These are phyloP conservation scores for Xylariaceae sp. DNA, from an alignment of 2,329 filamentous ascomycete genomes.

Conservation along the genomic window DNA sequence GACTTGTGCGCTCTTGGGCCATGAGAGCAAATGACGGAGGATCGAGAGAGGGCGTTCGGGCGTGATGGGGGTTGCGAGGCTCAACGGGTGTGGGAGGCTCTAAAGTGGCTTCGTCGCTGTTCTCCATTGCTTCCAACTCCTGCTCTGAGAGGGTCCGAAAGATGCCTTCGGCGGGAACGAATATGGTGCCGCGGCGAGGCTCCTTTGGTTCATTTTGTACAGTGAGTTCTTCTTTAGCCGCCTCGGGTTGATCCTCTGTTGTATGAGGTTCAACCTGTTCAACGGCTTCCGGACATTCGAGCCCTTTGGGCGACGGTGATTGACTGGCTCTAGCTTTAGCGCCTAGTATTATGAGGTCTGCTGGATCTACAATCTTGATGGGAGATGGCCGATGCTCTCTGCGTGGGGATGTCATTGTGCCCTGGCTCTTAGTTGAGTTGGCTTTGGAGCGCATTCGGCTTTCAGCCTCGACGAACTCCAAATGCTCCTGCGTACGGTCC, in stretches of 20 bases:
- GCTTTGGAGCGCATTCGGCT: conserved; percentile 64
- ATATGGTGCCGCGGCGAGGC: conserved; percentile 51
- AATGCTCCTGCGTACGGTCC: conserved; percentile 66
- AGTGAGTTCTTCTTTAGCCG: conserved; percentile 14
- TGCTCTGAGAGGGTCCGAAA: conserved; percentile 59
- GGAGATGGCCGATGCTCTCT: conserved; percentile 34
- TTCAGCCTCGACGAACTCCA: conserved; percentile 75
- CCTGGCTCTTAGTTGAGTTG: conserved; percentile 49
- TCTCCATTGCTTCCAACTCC: conserved; percentile 46
- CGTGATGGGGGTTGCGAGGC: conserved; percentile 42
- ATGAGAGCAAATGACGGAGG: conserved; percentile 58
- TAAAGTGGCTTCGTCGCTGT: conserved; percentile 26
- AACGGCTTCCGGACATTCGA: conserved; percentile 27
- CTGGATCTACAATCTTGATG: conserved; percentile 39
- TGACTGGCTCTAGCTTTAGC: conserved; percentile 23
- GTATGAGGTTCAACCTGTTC: conserved; percentile 28
- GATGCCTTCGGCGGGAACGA: conserved; percentile 61
- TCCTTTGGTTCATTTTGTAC: conserved; percentile 28
- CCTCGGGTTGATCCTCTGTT: conserved; percentile 26
- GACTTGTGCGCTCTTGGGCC: conserved; percentile 53
- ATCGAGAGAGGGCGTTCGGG: conserved; percentile 61
- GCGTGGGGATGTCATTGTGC: conserved; percentile 29
- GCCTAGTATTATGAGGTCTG: conserved; percentile 43
- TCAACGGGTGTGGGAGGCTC: conserved; percentile 32
- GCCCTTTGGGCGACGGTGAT: conserved; percentile 17